Evolutionary conservation across 2,329 filamentous ascomycete species (phyloP).

Genomic region (Aspergillus ochraceus): DNA sequence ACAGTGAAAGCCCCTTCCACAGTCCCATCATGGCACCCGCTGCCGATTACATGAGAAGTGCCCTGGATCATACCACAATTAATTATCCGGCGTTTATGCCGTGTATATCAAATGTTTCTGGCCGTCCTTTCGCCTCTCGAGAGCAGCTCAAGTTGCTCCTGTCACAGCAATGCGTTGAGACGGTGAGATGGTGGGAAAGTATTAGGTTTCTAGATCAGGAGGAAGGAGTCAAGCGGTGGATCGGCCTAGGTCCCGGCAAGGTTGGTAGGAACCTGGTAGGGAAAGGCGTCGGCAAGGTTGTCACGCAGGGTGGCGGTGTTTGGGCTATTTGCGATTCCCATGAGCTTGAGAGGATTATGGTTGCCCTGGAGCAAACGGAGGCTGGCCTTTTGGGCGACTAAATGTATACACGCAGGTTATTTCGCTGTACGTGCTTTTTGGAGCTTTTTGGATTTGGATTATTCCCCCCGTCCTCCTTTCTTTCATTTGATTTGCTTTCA

Average conservation of each 20-base stretch:
- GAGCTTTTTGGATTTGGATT: background rate
- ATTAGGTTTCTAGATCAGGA: conserved; percentile 87
- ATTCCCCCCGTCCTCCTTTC: background rate
- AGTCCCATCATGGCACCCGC: conserved; percentile 89
- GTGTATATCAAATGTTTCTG: conserved; percentile 84
- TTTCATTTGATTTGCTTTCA: background rate
- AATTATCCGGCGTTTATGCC: conserved; percentile 73
- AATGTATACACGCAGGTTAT: background rate
- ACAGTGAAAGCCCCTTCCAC: conserved; percentile 87
- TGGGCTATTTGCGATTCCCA: conserved; percentile 85
- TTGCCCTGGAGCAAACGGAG: conserved; percentile 65
- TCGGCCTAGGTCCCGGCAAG: conserved; percentile 91
- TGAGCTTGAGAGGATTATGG: conserved; percentile 69
- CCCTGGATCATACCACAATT: conserved; percentile 66
- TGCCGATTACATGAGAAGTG: conserved; percentile 67
- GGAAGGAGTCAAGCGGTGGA: conserved; percentile 76
- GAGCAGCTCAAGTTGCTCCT: conserved; percentile 76
- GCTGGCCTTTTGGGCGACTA: conserved; percentile 10
- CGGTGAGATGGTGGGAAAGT: conserved; percentile 91
- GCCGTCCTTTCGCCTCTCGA: conserved; percentile 70
- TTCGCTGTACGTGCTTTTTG: background rate
- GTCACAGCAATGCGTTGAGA: conserved; percentile 82
- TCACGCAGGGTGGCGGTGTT: conserved; percentile 83
- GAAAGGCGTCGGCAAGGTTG: conserved; percentile 85
- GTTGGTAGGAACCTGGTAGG: conserved; percentile 91